Evolutionary conservation across 805 yeast genomes (phyloP).

Genomic region (Candida anglica): DNA sequence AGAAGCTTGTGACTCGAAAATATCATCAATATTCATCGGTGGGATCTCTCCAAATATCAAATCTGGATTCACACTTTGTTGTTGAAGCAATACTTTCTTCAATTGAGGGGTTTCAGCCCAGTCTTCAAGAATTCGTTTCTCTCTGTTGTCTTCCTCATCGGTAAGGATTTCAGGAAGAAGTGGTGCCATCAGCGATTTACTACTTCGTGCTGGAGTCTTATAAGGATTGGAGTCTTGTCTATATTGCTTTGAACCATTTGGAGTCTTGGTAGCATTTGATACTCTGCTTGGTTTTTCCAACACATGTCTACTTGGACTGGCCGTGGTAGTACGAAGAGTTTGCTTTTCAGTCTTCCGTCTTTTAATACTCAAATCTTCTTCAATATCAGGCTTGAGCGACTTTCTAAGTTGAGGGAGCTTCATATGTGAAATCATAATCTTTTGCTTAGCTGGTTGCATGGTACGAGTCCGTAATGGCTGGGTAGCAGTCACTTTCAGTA

Average conservation of each 20-base stretch:
- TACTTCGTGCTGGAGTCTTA: constrained; percentile 11
- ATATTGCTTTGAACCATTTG: constrained; percentile 3
- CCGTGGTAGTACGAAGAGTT: neutral
- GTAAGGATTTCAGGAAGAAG: constrained; percentile 37
- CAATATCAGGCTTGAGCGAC: neutral
- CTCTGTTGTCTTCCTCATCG: constrained; percentile 32
- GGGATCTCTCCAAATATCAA: constrained; percentile 73
- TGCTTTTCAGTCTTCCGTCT: constrained; percentile 5
- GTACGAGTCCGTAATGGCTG: too few relatives aligned
- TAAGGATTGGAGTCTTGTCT: constrained; percentile 2
- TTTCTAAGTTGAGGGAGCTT: constrained; percentile 2
- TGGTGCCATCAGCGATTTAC: constrained; percentile 10
- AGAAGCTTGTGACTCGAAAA: constrained; percentile 52
- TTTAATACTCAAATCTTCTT: constrained; percentile 4
- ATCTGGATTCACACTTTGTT: constrained; percentile 52
- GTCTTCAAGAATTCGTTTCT: constrained; percentile 18
- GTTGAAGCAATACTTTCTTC: constrained; percentile 20
- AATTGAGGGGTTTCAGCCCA: constrained; percentile 41
- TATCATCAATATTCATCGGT: constrained; percentile 63
- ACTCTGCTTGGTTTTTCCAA: constrained; percentile 7
- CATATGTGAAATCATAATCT: neutral
- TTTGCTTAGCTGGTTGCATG: neutral
- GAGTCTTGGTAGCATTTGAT: constrained; percentile 5
- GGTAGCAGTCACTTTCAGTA: neutral
- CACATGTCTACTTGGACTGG: neutral